Conservation (phyloP, 768 basidiomycete species). For the Boletus bicolor region DNA sequence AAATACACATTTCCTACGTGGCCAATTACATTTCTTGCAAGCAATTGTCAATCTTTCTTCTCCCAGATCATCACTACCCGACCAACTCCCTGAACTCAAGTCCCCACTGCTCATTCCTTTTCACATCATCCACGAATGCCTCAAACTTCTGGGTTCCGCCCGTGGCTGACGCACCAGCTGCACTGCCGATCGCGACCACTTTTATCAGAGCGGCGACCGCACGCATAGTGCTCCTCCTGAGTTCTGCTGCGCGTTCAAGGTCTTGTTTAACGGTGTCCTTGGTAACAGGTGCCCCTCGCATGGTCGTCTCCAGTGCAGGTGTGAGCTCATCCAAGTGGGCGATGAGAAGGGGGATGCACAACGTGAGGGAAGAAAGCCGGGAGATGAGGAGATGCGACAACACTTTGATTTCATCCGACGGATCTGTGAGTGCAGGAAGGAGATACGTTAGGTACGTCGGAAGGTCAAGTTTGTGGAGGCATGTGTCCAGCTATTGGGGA, state of each 20-base stretch:
- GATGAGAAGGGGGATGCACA: slow-evolving; percentile 28
- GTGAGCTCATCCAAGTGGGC: slow-evolving; percentile 84
- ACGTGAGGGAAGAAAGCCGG: slow-evolving; percentile 77
- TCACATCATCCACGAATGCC: slow-evolving; percentile 69
- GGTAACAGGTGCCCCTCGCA: slow-evolving; percentile 83
- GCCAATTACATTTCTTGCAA: neutral
- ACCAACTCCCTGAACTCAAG: slow-evolving; percentile 49
- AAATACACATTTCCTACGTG: neutral
- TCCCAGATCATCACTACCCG: slow-evolving; percentile 19
- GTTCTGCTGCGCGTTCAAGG: slow-evolving; percentile 80
- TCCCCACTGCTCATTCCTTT: slow-evolving; percentile 64
- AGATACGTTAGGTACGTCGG: slow-evolving; percentile 81
- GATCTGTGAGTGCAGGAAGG: slow-evolving; percentile 79
- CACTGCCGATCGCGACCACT: slow-evolving; percentile 56
- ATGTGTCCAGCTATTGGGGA: slow-evolving; percentile 75
- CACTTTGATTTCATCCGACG: slow-evolving; percentile 96
- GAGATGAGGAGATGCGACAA: slow-evolving; percentile 94
- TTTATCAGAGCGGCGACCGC: slow-evolving; percentile 86
- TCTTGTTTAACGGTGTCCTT: slow-evolving; percentile 98
- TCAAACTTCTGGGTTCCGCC: slow-evolving; percentile 58
- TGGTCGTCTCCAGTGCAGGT: slow-evolving; percentile 79
- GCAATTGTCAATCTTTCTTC: neutral
- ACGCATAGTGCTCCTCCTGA: slow-evolving; percentile 86
- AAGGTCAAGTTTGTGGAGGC: slow-evolving; percentile 82
- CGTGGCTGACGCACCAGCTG: slow-evolving; percentile 34